Evolutionary conservation across 768 basidiomycete genomes (phyloP).

Genomic region (Leucocoprinus leucothites): DNA sequence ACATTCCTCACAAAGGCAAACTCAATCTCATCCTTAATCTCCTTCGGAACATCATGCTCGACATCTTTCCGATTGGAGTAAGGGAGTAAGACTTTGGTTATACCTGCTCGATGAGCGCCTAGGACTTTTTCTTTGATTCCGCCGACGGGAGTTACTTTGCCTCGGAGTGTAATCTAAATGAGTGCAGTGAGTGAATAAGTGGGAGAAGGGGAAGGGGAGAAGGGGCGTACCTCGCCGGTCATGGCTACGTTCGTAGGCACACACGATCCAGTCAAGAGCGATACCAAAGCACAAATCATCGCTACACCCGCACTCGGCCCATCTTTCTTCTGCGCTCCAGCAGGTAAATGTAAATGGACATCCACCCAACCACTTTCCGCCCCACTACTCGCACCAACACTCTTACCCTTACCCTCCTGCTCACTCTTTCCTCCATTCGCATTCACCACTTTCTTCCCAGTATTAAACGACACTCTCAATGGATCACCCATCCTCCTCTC

Average conservation of each 20-base stretch:
- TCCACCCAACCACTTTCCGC: constrained; percentile 48
- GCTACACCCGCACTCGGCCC: constrained; percentile 90
- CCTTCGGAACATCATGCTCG: constrained; percentile 75
- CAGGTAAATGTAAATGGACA: constrained; percentile 84
- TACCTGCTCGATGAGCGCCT: constrained; percentile 84
- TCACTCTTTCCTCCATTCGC: no score
- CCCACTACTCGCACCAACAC: no score
- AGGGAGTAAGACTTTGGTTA: constrained; percentile 82
- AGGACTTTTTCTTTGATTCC: constrained; percentile 92
- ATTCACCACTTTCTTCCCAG: no score
- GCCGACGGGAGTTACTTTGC: constrained; percentile 79
- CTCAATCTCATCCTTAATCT: constrained; percentile 71
- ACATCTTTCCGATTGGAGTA: constrained; percentile 86
- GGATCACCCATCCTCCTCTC: constrained; percentile 67
- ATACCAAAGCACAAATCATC: constrained; percentile 87
- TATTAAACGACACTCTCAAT: constrained; percentile 45
- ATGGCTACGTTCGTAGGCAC: constrained; percentile 76
- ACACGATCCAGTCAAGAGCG: constrained; percentile 72
- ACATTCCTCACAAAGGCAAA: constrained; percentile 82
- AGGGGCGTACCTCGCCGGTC: constrained; percentile 74
- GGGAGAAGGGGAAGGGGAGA: neutral
- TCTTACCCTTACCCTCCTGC: no score
- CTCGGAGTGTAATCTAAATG: constrained; percentile 74
- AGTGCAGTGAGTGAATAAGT: neutral
- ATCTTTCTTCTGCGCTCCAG: constrained; percentile 91